These are phyloP conservation scores for Ceraceosorus bombacis DNA, from an alignment of 1,284 basidiomycete species.

Conservation along the genomic window DNA sequence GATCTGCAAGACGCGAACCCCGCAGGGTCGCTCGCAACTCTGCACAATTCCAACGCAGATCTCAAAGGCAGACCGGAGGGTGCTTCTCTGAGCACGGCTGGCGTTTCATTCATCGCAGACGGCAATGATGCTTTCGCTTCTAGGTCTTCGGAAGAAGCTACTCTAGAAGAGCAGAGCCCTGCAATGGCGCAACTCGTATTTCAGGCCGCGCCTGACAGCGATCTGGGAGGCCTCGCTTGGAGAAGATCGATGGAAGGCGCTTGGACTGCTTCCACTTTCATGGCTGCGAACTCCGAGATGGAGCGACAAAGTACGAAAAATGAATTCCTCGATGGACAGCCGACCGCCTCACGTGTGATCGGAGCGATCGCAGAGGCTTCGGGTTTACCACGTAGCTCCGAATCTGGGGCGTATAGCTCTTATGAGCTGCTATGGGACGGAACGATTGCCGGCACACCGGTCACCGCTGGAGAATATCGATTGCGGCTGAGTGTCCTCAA, in stretches of 20 bases:
- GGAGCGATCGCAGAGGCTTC: background rate
- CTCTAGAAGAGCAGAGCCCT: too few relatives aligned
- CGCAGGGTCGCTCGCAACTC: too few relatives aligned
- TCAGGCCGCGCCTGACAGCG: background rate
- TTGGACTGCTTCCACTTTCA: background rate
- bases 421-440: background rate
- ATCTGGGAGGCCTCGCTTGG: too few relatives aligned
- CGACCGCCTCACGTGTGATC: background rate
- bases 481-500: background rate
- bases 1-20: background rate
- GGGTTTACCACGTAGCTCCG: background rate
- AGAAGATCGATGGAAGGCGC: too few relatives aligned
- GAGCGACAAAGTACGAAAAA: too few relatives aligned
- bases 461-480: background rate
- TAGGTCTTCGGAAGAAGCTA: background rate
- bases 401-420: background rate
- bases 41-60: too few relatives aligned
- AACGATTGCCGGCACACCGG: background rate
- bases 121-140: too few relatives aligned
- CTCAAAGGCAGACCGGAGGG: background rate
- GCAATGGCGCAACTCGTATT: background rate
- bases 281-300: background rate
- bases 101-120: background rate
- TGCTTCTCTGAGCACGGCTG: background rate
- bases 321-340: background rate